Conservation (phyloP, 2,329 filamentous ascomycete species). For the Trichoderma sp. region DNA sequence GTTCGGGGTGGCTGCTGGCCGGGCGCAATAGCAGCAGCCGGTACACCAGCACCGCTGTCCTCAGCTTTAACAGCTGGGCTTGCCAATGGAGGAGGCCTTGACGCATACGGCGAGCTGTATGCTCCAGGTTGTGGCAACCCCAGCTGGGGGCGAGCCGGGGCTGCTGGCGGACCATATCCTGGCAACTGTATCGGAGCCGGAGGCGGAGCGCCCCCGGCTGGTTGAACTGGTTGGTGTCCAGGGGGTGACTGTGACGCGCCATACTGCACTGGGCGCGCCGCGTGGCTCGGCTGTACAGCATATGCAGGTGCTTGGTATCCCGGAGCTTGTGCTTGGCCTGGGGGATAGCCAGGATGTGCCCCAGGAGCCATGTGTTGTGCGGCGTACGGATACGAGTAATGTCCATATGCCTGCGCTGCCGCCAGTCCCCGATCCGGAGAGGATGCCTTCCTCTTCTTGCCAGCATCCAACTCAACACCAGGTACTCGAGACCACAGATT, state of each 20-base stretch:
- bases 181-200: conserved; percentile 37
- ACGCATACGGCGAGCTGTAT: conserved; percentile 40
- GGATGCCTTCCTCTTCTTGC: conserved; percentile 57
- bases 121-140: conserved; percentile 33
- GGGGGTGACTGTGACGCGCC: conserved; percentile 31
- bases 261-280: conserved; percentile 34
- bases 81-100: conserved; percentile 33
- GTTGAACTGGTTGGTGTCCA: conserved; percentile 23
- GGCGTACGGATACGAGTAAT: conserved; percentile 37
- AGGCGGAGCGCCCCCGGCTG: conserved; percentile 29
- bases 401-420: conserved; percentile 39
- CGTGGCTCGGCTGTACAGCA: conserved; percentile 31
- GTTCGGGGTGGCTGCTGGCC: conserved; percentile 20
- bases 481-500: conserved; percentile 58
- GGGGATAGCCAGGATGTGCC: conserved; percentile 33
- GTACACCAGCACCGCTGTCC: conserved; percentile 25
- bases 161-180: conserved; percentile 37
- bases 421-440: conserved; percentile 50
- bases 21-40: conserved; percentile 18
- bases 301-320: conserved; percentile 38
- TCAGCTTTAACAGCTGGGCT: conserved; percentile 32
- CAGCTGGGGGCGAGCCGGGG: conserved; percentile 35
- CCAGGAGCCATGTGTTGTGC: conserved; percentile 36
- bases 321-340: conserved; percentile 34
- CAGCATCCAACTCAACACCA: conserved; percentile 58